phyloP scores from a whole-genome alignment of 257 asterid species.

The Dorcoceras hygrometricum region DNA sequence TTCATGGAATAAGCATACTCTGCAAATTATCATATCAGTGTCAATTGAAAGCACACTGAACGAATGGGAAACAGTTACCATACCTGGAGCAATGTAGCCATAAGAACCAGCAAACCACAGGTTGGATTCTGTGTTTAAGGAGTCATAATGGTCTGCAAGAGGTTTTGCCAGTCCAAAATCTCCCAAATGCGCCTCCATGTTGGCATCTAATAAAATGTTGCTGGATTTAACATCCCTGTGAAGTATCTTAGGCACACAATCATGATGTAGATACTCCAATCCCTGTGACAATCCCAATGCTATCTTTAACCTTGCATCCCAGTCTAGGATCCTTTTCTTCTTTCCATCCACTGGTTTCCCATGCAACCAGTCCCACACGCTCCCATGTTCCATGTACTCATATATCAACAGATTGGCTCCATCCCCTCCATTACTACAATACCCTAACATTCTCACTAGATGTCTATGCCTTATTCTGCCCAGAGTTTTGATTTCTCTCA shows the following conservation, averaged over 20 bases:
- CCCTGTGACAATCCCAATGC: slow-evolving; percentile 91
- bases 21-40: slow-evolving; percentile 28
- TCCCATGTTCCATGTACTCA: slow-evolving; percentile 94
- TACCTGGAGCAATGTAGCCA: slow-evolving; percentile 98
- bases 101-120: slow-evolving; percentile 86
- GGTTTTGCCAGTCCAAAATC: slow-evolving; percentile 90
- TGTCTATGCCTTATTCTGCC: slow-evolving; percentile 89
- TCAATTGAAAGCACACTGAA: neutral
- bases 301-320: slow-evolving; percentile 72
- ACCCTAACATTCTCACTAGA: slow-evolving; percentile 75
- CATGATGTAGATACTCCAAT: slow-evolving; percentile 89
- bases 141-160: slow-evolving; percentile 46
- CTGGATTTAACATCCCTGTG: slow-evolving; percentile 90
- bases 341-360: slow-evolving; percentile 46
- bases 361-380: slow-evolving; percentile 88
- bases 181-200: slow-evolving; percentile 91
- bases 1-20: slow-evolving; percentile 85
- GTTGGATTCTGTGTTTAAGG: slow-evolving; percentile 69
- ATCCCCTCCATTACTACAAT: slow-evolving; percentile 60
- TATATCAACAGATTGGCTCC: slow-evolving; percentile 73
- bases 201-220: slow-evolving; percentile 67
- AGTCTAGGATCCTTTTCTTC: slow-evolving; percentile 53
- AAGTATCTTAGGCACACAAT: slow-evolving; percentile 84
- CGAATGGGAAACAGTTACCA: neutral
- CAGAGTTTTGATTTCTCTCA: slow-evolving; percentile 82